Base-by-base conservation (phyloP, 176 grass and related monocot species). In the Bothriochloa decipiens region DNA sequence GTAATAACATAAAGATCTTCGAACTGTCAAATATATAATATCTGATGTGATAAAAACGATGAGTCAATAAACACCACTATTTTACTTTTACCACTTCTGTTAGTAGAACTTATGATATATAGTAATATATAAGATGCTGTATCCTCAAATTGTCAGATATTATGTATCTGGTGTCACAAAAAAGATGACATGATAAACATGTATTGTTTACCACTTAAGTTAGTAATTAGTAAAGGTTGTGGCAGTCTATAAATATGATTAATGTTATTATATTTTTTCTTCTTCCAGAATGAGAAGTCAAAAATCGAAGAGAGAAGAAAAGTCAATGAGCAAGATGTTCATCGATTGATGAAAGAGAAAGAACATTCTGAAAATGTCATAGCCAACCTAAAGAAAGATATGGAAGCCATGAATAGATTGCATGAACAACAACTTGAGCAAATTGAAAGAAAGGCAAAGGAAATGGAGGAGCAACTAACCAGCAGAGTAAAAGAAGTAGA, bases 251-350 rank as follows among this genome's bases (percentile, higher is more conserved):
- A 50, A 50, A 64, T 35, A 68, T 39, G 81, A 68, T 65, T 28
- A 61, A 72, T 61, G 17, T 87, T 70, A 53, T 57, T 22, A 40
- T 81, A 40, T 61, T 64, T 57, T 78, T 81, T 45, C 18, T 26
- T 72, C 65, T 74, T 87, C 27, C 71, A 95, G 92, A 80, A 88
- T 17, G 92, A 95, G 43, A 97, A 95, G 57, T 84, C 61, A 25
- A 91, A 80, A 85, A 84, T 91, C 20, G 92, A 98, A 84, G 89
- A 91, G 87, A 93, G 50, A 87, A 95, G 72, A 40, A 95, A 88
- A 66, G 29, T 86, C 1, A 66, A 72, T 25, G 92, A 94, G 75
- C 75, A 91, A 84, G 91, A 90, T 78, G 78, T 86, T 64, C 41
- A 64, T 79, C 77, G 72, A 58, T 65, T 95, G 75, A 76, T 52